A percentile compares a stretch with the other conserved stretches of the same genome.
Conservation (phyloP, 1,139 yeast genomes). For the Pichia sp. region DNA sequence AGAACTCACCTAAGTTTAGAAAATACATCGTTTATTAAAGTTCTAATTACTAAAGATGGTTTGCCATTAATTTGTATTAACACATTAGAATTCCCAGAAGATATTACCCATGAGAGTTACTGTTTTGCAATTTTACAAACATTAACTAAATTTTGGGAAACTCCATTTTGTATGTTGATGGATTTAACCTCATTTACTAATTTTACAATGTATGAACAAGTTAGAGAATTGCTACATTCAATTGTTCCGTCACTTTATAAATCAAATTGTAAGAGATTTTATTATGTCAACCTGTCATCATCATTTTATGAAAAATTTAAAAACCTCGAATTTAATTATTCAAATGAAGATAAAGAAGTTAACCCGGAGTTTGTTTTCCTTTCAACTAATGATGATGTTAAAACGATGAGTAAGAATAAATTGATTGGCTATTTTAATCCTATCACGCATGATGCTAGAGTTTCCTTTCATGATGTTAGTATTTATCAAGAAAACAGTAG, state of each 20-base stretch:
- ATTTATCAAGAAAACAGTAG: conserved; percentile 39
- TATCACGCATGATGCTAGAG: conserved; percentile 49
- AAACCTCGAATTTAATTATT: conserved; percentile 4
- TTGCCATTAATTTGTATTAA: conserved; percentile 60
- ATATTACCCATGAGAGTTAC: conserved; percentile 49
- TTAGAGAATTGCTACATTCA: conserved; percentile 33
- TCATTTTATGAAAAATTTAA: conserved; percentile 30
- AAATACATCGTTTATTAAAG: conserved; percentile 45
- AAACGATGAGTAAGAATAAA: conserved; percentile 44
- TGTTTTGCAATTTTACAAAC: conserved; percentile 61
- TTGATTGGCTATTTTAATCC: conserved; percentile 36
- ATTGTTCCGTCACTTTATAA: conserved; percentile 44
- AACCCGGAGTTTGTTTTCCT: conserved; percentile 22
- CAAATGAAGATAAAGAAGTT: conserved; percentile 5
- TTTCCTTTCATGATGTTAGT: conserved; percentile 52
- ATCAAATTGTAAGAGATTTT: conserved; percentile 48
- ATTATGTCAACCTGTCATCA: conserved; percentile 53
- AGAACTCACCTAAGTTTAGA: conserved; percentile 55
- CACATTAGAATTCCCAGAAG: conserved; percentile 35
- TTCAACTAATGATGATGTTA: conserved; percentile 38
- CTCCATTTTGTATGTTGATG: conserved; percentile 53
- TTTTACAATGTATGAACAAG: conserved; percentile 21
- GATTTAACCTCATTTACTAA: conserved; percentile 63
- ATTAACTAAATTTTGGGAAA: conserved; percentile 69
- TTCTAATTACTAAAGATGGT: conserved; percentile 66